These are phyloP conservation scores for Ilex asprella DNA, from an alignment of 257 asterid species.

Conservation along the genomic window DNA sequence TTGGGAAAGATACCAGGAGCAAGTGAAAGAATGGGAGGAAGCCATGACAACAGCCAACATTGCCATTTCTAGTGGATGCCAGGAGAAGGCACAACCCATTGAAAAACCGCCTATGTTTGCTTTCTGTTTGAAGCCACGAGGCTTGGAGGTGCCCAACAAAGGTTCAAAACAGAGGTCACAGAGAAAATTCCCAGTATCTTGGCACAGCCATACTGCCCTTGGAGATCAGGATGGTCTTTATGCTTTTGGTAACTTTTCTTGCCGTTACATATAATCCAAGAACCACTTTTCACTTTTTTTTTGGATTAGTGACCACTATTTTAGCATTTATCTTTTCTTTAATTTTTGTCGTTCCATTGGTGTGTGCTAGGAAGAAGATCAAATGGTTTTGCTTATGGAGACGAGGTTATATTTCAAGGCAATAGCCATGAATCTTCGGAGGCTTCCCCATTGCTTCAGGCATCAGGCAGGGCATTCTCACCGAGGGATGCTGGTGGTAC, in stretches of 20 bases:
- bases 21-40: constrained; percentile 82
- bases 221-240: constrained; percentile 59
- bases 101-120: constrained; percentile 95
- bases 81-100: constrained; percentile 38
- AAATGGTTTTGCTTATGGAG: constrained; percentile 47
- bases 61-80: constrained; percentile 39
- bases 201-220: constrained; percentile 47
- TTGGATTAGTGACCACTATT: too few species aligned
- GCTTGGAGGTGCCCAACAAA: constrained; percentile 77
- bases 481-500: constrained; percentile 44
- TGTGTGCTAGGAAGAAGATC: constrained; percentile 59
- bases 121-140: constrained; percentile 89
- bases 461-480: constrained; percentile 47
- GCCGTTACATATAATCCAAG: neutral
- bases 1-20: constrained; percentile 85
- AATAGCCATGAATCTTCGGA: constrained; percentile 46
- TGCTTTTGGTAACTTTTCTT: constrained; percentile 37
- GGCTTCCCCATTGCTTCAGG: constrained; percentile 55
- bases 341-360: neutral
- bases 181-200: constrained; percentile 59
- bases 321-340: neutral
- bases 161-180: constrained; percentile 91
- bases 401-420: constrained; percentile 37
- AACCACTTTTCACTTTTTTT: neutral
- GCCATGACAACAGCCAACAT: constrained; percentile 40